Evolutionary conservation across 2,329 filamentous ascomycete species (phyloP).

Genomic region (Microcera coccophila): DNA sequence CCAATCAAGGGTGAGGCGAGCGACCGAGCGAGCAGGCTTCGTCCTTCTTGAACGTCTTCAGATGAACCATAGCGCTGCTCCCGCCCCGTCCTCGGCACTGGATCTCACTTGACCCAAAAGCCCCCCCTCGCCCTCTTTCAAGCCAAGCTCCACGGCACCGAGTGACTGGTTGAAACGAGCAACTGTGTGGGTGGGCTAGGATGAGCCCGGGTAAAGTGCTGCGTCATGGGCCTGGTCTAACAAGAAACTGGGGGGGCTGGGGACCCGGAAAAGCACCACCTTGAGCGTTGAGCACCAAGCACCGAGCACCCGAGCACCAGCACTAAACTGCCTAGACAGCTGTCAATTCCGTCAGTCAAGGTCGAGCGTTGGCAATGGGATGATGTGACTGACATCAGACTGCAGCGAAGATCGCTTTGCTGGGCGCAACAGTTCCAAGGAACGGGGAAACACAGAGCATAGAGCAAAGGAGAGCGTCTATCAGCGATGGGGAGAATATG

Average conservation of each 20-base stretch:
- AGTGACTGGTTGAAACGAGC: slow-evolving; percentile 25
- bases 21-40: too few species aligned
- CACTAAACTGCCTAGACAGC: not conserved
- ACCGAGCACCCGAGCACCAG: too few species aligned
- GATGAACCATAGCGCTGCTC: slow-evolving; percentile 14
- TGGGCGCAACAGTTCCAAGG: not conserved
- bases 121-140: slow-evolving; percentile 7
- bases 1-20: not conserved
- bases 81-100: slow-evolving; percentile 13
- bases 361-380: not conserved
- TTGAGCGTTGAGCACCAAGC: too few species aligned
- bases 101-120: slow-evolving; percentile 24
- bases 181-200: slow-evolving; percentile 15
- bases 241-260: slow-evolving; percentile 7
- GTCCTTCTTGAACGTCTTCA: slow-evolving; percentile 10
- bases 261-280: too few species aligned
- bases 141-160: slow-evolving; percentile 21
- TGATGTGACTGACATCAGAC: not conserved
- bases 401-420: not conserved
- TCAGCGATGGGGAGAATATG: not conserved
- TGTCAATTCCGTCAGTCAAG: not conserved
- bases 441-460: not conserved
- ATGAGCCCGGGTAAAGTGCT: slow-evolving; percentile 11
- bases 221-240: slow-evolving; percentile 17
- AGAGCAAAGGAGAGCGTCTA: too few species aligned